Conservation (phyloP, 352 stramenopile species). For the Globisporangium cylindrosporum region DNA sequence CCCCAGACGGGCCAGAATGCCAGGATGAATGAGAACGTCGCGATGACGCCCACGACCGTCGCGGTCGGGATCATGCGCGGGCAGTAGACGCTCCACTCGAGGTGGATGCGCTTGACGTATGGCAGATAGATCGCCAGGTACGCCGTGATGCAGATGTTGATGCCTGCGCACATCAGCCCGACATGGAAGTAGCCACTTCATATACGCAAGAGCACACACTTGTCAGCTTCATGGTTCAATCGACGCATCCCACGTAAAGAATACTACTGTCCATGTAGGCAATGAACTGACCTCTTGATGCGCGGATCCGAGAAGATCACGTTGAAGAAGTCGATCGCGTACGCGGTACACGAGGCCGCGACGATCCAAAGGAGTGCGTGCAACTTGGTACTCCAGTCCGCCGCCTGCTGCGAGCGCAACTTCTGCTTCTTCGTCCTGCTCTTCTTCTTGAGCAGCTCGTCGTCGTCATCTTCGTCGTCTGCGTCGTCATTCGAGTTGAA, state of each 20-base stretch:
- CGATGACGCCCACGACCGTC: slow-evolving; percentile 66
- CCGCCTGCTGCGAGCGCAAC: slow-evolving; percentile 42
- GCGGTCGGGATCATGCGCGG: slow-evolving; percentile 89
- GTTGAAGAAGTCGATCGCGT: slow-evolving; percentile 69
- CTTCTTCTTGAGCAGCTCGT: slow-evolving; percentile 30
- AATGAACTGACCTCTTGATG: slow-evolving; percentile 35
- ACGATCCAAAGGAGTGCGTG: slow-evolving; percentile 77
- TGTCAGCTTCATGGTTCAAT: not conserved
- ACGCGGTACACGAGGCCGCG: slow-evolving; percentile 41
- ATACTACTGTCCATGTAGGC: not conserved
- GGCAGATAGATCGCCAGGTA: slow-evolving; percentile 88
- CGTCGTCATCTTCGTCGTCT: slow-evolving; percentile 27
- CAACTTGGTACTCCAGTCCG: slow-evolving; percentile 66
- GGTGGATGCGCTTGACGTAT: slow-evolving; percentile 73
- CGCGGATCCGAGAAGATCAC: slow-evolving; percentile 64
- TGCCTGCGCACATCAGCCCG: slow-evolving; percentile 66
- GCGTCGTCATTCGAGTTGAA: slow-evolving; percentile 19
- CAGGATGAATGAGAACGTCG: slow-evolving; percentile 73
- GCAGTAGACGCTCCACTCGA: slow-evolving; percentile 92
- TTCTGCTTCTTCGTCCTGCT: slow-evolving; percentile 15
- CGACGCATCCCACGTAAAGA: not conserved
- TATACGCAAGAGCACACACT: not conserved
- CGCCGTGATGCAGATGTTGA: slow-evolving; percentile 85
- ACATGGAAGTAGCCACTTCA: slow-evolving; percentile 80
- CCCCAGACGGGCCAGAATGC: slow-evolving; percentile 92